Conservation (phyloP, 768 basidiomycete species). For the Solioccasus polychromus region DNA sequence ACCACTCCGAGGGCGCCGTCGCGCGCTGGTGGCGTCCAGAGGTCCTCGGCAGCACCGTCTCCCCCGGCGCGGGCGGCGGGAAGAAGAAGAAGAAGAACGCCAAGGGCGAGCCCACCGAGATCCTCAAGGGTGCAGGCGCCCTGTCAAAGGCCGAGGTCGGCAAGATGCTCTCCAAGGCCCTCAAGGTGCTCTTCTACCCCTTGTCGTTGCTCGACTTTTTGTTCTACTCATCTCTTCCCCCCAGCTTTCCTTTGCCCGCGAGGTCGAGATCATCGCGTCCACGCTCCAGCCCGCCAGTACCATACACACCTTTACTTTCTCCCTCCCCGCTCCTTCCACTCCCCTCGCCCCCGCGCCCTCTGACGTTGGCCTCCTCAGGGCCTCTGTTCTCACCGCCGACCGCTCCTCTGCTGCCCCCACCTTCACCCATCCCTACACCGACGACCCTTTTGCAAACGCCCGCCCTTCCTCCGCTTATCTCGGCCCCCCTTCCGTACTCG, state of each 20-base stretch:
- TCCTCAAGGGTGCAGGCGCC: conserved; percentile 74
- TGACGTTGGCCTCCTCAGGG: conserved; percentile 58
- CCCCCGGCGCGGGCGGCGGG: conserved; percentile 77
- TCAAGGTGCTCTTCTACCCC: conserved; percentile 56
- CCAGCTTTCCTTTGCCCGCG: conserved; percentile 86
- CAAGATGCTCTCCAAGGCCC: conserved; percentile 87
- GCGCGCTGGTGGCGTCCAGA: conserved; percentile 90
- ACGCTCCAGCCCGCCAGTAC: conserved; percentile 91
- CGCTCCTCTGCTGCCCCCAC: conserved; percentile 63
- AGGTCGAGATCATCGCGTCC: conserved; percentile 94
- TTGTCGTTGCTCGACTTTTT: background rate
- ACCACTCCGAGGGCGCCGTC: conserved; percentile 83
- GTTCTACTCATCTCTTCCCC: background rate
- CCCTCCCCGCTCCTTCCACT: conserved; percentile 70
- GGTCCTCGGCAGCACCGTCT: conserved; percentile 84
- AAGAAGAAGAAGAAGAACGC: conserved; percentile 67
- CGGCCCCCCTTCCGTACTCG: conserved; percentile 67
- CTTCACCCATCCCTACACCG: conserved; percentile 69
- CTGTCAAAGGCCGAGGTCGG: conserved; percentile 84
- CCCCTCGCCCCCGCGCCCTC: conserved; percentile 73
- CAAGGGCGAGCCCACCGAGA: conserved; percentile 51
- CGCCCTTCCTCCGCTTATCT: conserved; percentile 79
- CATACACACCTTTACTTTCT: conserved; percentile 89
- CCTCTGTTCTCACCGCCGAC: conserved; percentile 68
- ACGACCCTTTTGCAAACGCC: conserved; percentile 66